Evolutionary conservation across 805 yeast genomes (phyloP), one percentile per base, ranked within the genome.

Genomic region (Saccharomycopsis amapae): DNA sequence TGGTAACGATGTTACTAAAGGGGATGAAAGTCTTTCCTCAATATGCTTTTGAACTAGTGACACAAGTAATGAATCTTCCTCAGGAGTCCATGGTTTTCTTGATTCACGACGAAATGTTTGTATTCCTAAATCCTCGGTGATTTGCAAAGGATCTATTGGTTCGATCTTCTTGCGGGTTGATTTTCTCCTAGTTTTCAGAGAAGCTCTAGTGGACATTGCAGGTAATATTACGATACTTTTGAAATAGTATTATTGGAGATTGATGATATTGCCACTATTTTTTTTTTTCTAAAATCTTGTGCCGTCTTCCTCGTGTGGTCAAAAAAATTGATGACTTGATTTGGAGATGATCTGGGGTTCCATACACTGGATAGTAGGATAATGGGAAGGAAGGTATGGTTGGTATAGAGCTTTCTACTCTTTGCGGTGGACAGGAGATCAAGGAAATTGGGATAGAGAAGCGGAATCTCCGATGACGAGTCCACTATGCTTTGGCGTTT

Each of bases 51-150:
- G 18, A 2, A 81, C 69, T 1, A 72, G 55, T 9, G 60, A 54
- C 39, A 69, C 64, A 41, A 88, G 62, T 26, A 66, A 56, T 25
- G 66, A 67, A 62, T 88, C 97, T 53, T 89, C 96, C 28, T 78
- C 80, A 41, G 75, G 71, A 3, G 80, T 69, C 96, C 96, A 88
- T 10, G 84, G 74, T 46, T 76, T 73, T 45, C 90, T 65, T 3
- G 76, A 66, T 20, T 67, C 76, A 44, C 81, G 68, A 33, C 90
- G 63, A 57, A 79, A 80, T 1, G 88, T 84, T 54, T 81, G 83
- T 57, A 78, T 81, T 4, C 93, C 93, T 6, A 84, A 62, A 2
- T 84, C 75, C 56, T 81, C 83, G 3, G 90, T 80, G 26, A 83
- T 71, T 36, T 65, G 71, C 41, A 69, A 50, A 2, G 71, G 67